phyloP scores from a whole-genome alignment of 164 flowering plant genomes.

The Tetracentron sinense region DNA sequence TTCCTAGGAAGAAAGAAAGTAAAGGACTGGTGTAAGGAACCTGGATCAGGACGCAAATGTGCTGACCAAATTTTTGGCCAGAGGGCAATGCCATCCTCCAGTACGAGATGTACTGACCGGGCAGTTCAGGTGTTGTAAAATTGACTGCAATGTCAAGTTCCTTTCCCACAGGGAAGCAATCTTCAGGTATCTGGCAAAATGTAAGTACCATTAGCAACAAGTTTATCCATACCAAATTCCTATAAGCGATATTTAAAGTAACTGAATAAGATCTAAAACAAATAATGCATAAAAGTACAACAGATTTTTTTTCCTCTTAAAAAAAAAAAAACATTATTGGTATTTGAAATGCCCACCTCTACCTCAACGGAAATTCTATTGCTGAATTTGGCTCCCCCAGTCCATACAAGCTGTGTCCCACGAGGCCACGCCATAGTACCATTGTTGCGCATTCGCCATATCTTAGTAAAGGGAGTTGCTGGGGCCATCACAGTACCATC shows the following conservation, averaged over 20 bases:
- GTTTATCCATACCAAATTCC: neutral
- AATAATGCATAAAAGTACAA: no score
- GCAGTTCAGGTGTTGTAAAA: conserved; percentile 62
- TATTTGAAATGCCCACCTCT: conserved; percentile 35
- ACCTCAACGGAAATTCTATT: conserved; percentile 36
- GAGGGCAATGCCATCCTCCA: conserved; percentile 80
- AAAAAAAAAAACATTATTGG: no score
- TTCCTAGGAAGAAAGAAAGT: neutral
- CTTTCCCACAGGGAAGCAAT: conserved; percentile 39
- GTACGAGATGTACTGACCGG: conserved; percentile 81
- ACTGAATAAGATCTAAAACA: no score
- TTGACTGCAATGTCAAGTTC: conserved; percentile 73
- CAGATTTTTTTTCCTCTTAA: no score
- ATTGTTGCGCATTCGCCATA: conserved; percentile 87
- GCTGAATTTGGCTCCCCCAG: conserved; percentile 61
- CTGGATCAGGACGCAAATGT: conserved; percentile 89
- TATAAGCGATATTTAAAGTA: no score
- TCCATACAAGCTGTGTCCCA: conserved; percentile 68
- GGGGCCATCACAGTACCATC: conserved; percentile 80
- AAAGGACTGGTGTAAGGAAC: conserved; percentile 22
- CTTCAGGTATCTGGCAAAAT: conserved; percentile 61
- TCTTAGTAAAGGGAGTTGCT: conserved; percentile 70
- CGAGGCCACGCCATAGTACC: conserved; percentile 61
- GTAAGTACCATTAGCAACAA: neutral
- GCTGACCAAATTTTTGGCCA: conserved; percentile 75